Percentiles rank a stretch among this genome's conserved stretches.
Conservation (phyloP, 1,284 basidiomycete species). For the Takashimella koratensis region DNA sequence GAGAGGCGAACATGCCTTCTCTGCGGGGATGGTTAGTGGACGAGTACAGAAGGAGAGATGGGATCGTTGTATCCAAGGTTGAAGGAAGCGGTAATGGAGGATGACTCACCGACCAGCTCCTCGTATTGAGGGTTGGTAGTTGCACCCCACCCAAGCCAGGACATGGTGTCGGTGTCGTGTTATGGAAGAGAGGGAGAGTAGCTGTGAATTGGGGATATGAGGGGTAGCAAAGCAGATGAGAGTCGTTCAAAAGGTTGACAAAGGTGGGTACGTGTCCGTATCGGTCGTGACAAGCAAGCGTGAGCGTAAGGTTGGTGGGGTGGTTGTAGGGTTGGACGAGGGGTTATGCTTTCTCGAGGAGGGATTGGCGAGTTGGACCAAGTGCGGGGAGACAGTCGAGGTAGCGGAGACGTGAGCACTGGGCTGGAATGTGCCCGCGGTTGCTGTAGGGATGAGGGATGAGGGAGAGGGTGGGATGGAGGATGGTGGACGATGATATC, state of each 20-base stretch:
- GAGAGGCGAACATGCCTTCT: conserved; percentile 50
- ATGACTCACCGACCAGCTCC: conserved; percentile 46
- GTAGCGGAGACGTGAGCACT: too few species aligned
- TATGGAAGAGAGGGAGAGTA: neutral
- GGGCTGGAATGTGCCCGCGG: too few species aligned
- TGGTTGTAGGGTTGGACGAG: neutral
- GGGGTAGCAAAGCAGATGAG: neutral
- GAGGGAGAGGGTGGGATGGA: neutral
- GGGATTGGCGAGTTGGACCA: neutral
- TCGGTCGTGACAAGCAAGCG: neutral
- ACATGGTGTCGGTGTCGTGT: conserved; percentile 25
- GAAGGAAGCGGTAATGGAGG: too few species aligned
- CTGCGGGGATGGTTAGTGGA: too few species aligned
- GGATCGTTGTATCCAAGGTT: neutral
- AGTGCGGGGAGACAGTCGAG: too few species aligned
- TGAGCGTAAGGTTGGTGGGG: neutral
- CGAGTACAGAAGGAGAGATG: neutral
- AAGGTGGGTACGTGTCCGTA: neutral
- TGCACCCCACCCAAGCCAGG: conserved; percentile 46
- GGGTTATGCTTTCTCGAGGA: neutral
- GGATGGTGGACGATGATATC: neutral
- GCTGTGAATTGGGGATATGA: neutral
- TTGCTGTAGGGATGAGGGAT: neutral
- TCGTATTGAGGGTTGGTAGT: conserved; percentile 46
- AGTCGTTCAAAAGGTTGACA: neutral